These are phyloP conservation scores for Jacaranda mimosifolia DNA, from an alignment of 257 asterid species.

Conservation along the genomic window DNA sequence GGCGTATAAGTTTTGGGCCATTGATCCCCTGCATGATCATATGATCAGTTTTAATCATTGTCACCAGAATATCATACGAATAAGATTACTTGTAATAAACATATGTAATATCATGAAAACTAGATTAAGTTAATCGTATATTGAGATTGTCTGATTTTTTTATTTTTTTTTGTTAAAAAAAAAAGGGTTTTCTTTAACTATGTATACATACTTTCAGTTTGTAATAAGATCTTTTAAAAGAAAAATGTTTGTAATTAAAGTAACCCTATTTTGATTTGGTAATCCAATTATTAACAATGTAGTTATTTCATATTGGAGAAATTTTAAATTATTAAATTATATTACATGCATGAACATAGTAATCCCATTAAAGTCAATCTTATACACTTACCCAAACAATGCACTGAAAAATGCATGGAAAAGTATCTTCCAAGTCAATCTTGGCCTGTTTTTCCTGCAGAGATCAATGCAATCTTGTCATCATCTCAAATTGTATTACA, in stretches of 20 bases:
- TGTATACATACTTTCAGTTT: too few species aligned
- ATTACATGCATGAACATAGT: neutral
- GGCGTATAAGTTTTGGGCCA: slow-evolving; percentile 66
- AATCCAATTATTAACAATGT: neutral
- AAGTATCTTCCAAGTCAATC: slow-evolving; percentile 53
- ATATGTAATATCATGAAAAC: neutral
- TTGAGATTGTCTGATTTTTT: neutral
- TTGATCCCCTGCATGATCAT: slow-evolving; percentile 58
- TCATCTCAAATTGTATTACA: slow-evolving; percentile 9
- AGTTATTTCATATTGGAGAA: too few species aligned
- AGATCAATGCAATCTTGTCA: neutral
- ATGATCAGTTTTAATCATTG: too few species aligned
- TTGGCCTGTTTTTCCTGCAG: slow-evolving; percentile 64
- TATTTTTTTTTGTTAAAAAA: too few species aligned
- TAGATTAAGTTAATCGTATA: slow-evolving; percentile 9
- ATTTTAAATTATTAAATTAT: too few species aligned
- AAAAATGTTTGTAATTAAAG: too few species aligned
- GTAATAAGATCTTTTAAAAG: too few species aligned
- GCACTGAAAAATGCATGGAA: slow-evolving; percentile 54
- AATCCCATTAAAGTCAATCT: neutral
- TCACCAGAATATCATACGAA: too few species aligned
- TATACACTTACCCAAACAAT: slow-evolving; percentile 58
- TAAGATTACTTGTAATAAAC: too few species aligned
- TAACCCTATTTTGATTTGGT: too few species aligned
- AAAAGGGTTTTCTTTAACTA: neutral